Evolutionary conservation across 169 alveolate genomes (phyloP), one percentile per base, ranked within the genome.

Genomic region (Plasmodium cynomolgi): DNA sequence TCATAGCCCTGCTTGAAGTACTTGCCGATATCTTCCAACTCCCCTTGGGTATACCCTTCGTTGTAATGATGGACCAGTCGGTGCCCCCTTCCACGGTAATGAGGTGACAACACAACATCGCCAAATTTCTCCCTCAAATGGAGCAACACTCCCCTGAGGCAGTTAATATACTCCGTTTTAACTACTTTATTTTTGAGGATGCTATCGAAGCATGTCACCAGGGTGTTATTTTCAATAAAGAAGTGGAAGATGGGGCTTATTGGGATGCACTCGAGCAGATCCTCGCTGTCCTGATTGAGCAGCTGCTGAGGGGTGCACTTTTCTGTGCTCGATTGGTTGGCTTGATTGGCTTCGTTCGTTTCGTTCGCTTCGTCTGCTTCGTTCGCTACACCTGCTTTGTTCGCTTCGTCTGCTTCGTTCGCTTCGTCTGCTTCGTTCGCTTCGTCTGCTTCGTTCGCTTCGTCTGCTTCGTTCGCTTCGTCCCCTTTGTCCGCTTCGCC

Each of bases 131-230:
- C 44, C 47, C 54, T 39, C 13, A 29, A 50, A 50, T 54, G 33
- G 17, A 75, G 80, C n/a, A 85, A 33, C 34, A 13, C 26, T 79
- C 80, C 84, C 58, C 15, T 13, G 39, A 50, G 80, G 39, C 81
- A 85, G 50, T 20, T 34, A 17, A 85, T 44, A 26, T 75, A 85
- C 15, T 85, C 6, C 26, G 93, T 85, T 47, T 33, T 75, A 0
- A 85, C 37, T 9, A 47, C 39, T 23, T 85, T 85, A 31, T 85
- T n/a, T 75, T 56, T 85, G n/a, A 85, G 23, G 17, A 85, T 50
- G 4, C 29, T 75, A 2, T 85, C 93, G 58, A 37, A 85, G 23
- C 93, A 85, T 54, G 93, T 85, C 62, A 54, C 17, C 34, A 85
- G 15, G 23, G 11, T 37, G 15, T 4, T 44, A 72, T 72, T 26